Evolutionary conservation across 371 early-diverging fungal species (phyloP).

Genomic region (Gilbertella persicaria): DNA sequence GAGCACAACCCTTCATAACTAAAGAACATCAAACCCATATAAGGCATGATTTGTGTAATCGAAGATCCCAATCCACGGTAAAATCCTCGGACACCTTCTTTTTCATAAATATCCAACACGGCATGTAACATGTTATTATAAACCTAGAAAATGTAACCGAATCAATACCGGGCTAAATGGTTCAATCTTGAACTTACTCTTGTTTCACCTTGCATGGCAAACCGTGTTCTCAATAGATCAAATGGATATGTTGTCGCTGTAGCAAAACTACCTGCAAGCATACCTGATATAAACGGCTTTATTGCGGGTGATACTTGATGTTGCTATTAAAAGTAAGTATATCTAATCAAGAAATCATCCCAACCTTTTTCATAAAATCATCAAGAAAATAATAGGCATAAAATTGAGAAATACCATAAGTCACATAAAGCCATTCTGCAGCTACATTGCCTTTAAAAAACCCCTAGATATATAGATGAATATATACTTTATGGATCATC

Average conservation of each 20-base stretch:
- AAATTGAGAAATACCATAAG: slow-evolving; percentile 89
- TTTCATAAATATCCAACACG: slow-evolving; percentile 54
- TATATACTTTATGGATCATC: too few species aligned
- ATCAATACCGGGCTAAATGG: not conserved
- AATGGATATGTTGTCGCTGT: slow-evolving; percentile 87
- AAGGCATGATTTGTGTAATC: slow-evolving; percentile 84
- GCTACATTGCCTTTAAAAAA: slow-evolving; percentile 91
- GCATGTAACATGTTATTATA: slow-evolving; percentile 66
- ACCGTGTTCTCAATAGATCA: slow-evolving; percentile 87
- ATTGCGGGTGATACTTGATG: slow-evolving; percentile 24
- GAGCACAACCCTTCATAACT: slow-evolving; percentile 64
- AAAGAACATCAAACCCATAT: slow-evolving; percentile 85
- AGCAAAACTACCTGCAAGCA: slow-evolving; percentile 73
- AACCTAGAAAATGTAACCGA: slow-evolving; percentile 24
- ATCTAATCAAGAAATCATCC: too few species aligned
- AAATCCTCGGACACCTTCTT: slow-evolving; percentile 81
- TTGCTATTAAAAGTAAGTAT: slow-evolving; percentile 1
- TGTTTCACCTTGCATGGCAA: slow-evolving; percentile 74
- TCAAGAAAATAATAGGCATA: slow-evolving; percentile 62
- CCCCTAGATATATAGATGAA: too few species aligned
- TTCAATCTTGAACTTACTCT: slow-evolving; percentile 32
- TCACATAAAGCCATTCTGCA: slow-evolving; percentile 83
- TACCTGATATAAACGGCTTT: slow-evolving; percentile 66
- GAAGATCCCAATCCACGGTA: slow-evolving; percentile 84
- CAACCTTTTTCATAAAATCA: slow-evolving; percentile 20